These are phyloP conservation scores for Linnemannia elongata DNA, from an alignment of 192 early-diverging fungal species.

Conservation along the genomic window DNA sequence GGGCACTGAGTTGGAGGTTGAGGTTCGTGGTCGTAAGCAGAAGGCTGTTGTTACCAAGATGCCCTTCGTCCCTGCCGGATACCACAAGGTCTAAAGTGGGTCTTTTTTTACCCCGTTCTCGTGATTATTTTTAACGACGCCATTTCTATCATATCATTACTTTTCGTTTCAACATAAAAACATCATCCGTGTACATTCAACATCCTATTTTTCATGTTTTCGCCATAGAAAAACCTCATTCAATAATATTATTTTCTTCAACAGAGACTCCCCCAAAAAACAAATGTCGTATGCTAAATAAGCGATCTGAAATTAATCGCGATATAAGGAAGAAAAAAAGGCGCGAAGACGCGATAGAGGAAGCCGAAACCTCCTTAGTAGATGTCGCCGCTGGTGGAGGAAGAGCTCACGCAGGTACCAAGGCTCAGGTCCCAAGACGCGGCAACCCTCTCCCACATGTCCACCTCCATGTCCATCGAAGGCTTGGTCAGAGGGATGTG, in stretches of 20 bases:
- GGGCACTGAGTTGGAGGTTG: slow-evolving; percentile 92
- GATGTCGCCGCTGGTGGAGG: neutral
- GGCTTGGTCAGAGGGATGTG: neutral
- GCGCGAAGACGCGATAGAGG: neutral
- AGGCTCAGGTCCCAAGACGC: neutral
- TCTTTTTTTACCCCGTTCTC: neutral
- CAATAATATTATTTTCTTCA: neutral
- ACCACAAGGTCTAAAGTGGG: slow-evolving; percentile 70
- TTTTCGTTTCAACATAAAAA: neutral
- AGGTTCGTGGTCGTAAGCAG: slow-evolving; percentile 89
- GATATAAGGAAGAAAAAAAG: neutral
- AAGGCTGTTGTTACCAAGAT: slow-evolving; percentile 91
- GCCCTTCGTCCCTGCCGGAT: slow-evolving; percentile 92
- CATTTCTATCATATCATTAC: neutral
- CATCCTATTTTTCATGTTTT: neutral
- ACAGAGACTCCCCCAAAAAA: neutral
- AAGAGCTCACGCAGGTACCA: neutral
- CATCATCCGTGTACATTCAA: slow-evolving; percentile 3
- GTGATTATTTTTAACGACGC: neutral
- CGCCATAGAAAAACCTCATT: slow-evolving; percentile 7
- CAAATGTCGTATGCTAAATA: neutral
- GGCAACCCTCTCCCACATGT: neutral
- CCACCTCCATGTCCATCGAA: neutral
- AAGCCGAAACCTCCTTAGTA: neutral
- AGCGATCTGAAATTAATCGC: neutral